Percentiles rank a stretch among this genome's conserved stretches.
These are phyloP conservation scores for Russula emetica DNA, from an alignment of 768 basidiomycete genomes.

Conservation along the genomic window DNA sequence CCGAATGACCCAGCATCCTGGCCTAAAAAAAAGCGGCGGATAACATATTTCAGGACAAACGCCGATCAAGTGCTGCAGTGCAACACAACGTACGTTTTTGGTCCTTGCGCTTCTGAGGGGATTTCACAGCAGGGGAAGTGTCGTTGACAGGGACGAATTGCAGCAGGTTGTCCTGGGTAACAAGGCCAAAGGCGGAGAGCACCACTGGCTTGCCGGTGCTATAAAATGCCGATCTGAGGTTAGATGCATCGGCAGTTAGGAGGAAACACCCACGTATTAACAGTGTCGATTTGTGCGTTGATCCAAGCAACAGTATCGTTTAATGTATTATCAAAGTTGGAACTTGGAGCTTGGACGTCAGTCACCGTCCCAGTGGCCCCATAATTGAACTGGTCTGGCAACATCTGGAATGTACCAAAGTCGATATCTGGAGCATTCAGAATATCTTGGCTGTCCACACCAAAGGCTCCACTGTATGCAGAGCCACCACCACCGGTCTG, in stretches of 20 bases:
- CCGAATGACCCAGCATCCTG: background rate
- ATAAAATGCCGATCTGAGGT: background rate
- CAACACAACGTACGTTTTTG: slow-evolving; percentile 15
- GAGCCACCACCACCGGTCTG: slow-evolving; percentile 28
- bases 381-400: slow-evolving; percentile 39
- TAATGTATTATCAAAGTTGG: slow-evolving; percentile 30
- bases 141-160: slow-evolving; percentile 36
- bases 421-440: slow-evolving; percentile 35
- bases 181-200: slow-evolving; percentile 34
- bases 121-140: slow-evolving; percentile 9
- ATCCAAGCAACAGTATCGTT: slow-evolving; percentile 35
- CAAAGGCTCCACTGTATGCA: slow-evolving; percentile 37
- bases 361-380: slow-evolving; percentile 5
- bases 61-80: background rate
- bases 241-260: background rate
- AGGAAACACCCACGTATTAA: slow-evolving; percentile 24
- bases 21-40: slow-evolving; percentile 14
- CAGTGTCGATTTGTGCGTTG: slow-evolving; percentile 29
- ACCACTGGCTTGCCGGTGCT: slow-evolving; percentile 36
- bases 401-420: slow-evolving; percentile 39
- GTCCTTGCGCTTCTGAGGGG: background rate
- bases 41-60: background rate
- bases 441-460: slow-evolving; percentile 40
- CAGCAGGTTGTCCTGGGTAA: slow-evolving; percentile 31
- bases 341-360: slow-evolving; percentile 6